Base-by-base conservation (phyloP, 768 basidiomycete genomes). In the Amanita molliuscula region DNA sequence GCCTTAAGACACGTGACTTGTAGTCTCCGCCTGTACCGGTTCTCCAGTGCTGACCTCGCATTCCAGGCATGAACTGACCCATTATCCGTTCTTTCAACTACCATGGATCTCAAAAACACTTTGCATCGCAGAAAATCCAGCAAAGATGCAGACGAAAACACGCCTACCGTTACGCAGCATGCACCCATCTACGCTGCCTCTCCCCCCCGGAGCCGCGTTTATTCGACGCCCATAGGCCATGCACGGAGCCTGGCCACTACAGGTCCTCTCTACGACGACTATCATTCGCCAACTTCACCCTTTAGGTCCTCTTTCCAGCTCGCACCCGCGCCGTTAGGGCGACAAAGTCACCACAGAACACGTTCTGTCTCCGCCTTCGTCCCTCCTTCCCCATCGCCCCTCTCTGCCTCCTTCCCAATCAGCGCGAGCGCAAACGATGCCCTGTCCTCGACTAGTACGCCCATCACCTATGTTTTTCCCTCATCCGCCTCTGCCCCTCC, bases 121-220 rank as follows among this genome's bases (percentile, higher is more conserved):
- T 29, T 51, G 28, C 76, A 77, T 57, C 58, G 67, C 54, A 66
- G 73, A 51, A 74, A 71, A 59, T 68, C 71, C 4, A 76, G 76
- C 58, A 66, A 62, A 52, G 72, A 71, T 48, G 63, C 66, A 48
- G 63, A 64, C 44, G 67, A 69, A n/a, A 63, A 49, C 26, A 43
- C 48, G 38, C 47, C 55, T 8, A 44, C 60, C 49, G 29, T 20
- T 25, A 13, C 11, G 29, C 15, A 15, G 16, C 53, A 18, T 31
- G 6, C 29, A 28, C 23, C 53, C 48, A 46, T 38, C 10, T 13
- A 21, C 11, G 9, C 35, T 41, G 3, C 49, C 10, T 41, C 29
- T 15, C 10, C 47, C 25, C 40, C 48, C 3, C 13, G 48, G 7
- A 49, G 6, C 38, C 48, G 48, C 20, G 48, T 49, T 10, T 26